Evolutionary conservation across 2,329 filamentous ascomycete genomes (phyloP), one percentile per base, ranked within the genome.

Genomic region (Cordyceps militaris): DNA sequence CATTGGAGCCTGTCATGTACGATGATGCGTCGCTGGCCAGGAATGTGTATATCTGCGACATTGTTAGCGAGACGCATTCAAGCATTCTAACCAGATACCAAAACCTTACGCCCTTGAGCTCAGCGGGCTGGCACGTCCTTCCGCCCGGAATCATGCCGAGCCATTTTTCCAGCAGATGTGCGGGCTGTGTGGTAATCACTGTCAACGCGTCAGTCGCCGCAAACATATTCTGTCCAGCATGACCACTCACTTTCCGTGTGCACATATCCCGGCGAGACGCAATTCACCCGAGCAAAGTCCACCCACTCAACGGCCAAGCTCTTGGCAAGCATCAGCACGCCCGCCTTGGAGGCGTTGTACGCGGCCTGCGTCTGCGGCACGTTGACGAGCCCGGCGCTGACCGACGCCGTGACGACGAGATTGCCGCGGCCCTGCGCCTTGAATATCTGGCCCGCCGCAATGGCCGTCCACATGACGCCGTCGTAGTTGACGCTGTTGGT

Each of bases 181-280:
- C 57, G 6, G 62, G 62, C 43, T 63, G 62, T 36, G 44, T 57
- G 7, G 57, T 52, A 13, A 63, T 9, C 50, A 64, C 60, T 60
- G 28, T 0, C 9, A 9, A 14, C 5, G 46, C 16, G n/a, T n/a
- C n/a, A n/a, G n/a, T n/a, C n/a, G n/a, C n/a, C n/a, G n/a, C 21
- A 56, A 30, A 16, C 30, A 46, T 7, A 10, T 21, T 24, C 13
- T 10, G 14, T 13, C 7, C 21, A 6, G 3, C 3, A n/a, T 4
- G 23, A 34, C 30, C 3, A 24, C 60, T 61, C 16, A 63, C 58
- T 62, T 5, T 87, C 86, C 0, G 86, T 89, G 40, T 79, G 79
- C 61, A 89, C 88, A 67, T 88, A 89, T 9, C 87, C 86, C 0
- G 87, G 87, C 2, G 82, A 87, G 42, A 89, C 73, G n/a, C 79